Percentiles rank a stretch among this genome's conserved stretches.
These are phyloP conservation scores for Chytriomyces confervae DNA, from an alignment of 192 early-diverging fungal genomes.

Conservation along the genomic window DNA sequence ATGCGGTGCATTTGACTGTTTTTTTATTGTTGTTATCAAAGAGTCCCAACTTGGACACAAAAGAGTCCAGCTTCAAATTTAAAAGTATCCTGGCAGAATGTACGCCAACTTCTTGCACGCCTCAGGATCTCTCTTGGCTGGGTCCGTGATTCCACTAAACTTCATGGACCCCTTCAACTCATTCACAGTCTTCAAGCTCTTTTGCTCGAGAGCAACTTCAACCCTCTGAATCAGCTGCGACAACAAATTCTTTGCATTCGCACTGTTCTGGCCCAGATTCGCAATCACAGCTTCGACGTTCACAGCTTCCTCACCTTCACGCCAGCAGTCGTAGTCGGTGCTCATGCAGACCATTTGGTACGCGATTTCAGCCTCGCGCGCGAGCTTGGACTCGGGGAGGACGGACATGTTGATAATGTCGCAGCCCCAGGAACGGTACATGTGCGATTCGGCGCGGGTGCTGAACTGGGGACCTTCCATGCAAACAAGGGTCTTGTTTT, in stretches of 20 bases:
- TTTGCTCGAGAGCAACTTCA: conserved; percentile 61
- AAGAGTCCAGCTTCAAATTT: background rate
- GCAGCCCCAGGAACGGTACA: conserved; percentile 94
- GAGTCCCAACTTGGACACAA: background rate
- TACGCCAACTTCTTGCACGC: conserved; percentile 80
- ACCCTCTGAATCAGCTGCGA: conserved; percentile 78
- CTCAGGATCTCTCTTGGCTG: conserved; percentile 73
- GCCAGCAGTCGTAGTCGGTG: conserved; percentile 95
- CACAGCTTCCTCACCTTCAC: conserved; percentile 62
- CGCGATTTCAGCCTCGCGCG: conserved; percentile 96
- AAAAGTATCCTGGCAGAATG: conserved; percentile 68
- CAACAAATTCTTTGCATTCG: conserved; percentile 83
- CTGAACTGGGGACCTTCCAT: conserved; percentile 99
- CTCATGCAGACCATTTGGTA: conserved; percentile 99
- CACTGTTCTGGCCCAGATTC: conserved; percentile 84
- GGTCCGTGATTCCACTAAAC: conserved; percentile 83
- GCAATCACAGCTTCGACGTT: conserved; percentile 82
- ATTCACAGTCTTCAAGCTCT: conserved; percentile 56
- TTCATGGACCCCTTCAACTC: conserved; percentile 82
- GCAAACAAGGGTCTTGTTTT: conserved; percentile 86
- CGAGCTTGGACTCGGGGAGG: conserved; percentile 95
- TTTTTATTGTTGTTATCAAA: too few relatives aligned
- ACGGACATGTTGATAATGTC: conserved; percentile 98
- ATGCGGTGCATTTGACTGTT: too few relatives aligned
- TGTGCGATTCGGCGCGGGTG: conserved; percentile 93